Evolutionary conservation across 2,329 filamentous ascomycete genomes (phyloP).

Genomic region (Pseudopyricularia cyperi): DNA sequence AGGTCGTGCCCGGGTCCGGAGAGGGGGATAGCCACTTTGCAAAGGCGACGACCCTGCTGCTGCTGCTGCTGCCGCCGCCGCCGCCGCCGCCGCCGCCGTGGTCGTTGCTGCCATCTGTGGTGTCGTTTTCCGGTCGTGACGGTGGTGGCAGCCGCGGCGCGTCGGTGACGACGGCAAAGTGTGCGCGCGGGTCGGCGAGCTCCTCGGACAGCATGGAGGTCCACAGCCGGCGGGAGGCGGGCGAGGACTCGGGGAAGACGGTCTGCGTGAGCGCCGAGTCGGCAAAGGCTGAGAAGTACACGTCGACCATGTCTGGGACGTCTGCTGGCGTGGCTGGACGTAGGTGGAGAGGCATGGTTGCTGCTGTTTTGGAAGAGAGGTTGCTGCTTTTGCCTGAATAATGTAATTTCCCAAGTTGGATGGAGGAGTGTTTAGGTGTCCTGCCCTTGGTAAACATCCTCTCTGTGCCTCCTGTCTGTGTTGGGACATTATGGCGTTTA

Average conservation of each 20-base stretch:
- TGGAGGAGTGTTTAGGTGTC: neutral
- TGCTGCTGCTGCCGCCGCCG: neutral
- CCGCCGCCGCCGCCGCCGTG: no score
- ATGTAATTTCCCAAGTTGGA: neutral
- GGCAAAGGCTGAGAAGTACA: slow-evolving; percentile 32
- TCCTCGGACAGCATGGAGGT: slow-evolving; percentile 19
- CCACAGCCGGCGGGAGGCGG: slow-evolving; percentile 21
- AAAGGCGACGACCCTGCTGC: slow-evolving; percentile 24
- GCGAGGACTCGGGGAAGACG: slow-evolving; percentile 20
- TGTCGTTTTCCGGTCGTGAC: neutral
- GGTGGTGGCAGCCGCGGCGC: no score
- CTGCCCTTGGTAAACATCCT: no score
- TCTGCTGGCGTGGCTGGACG: slow-evolving; percentile 27
- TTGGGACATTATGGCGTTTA: no score
- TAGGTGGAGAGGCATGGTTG: slow-evolving; percentile 12
- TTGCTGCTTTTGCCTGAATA: neutral
- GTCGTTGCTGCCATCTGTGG: no score
- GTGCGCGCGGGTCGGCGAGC: slow-evolving; percentile 21
- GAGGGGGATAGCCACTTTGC: slow-evolving; percentile 28
- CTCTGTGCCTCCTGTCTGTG: no score
- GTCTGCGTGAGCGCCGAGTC: slow-evolving; percentile 20
- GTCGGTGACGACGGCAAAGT: slow-evolving; percentile 26
- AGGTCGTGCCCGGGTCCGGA: slow-evolving; percentile 11
- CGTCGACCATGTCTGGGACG: slow-evolving; percentile 22
- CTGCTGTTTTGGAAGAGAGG: neutral